A percentile compares a stretch with the other conserved stretches of the same genome.
Evolutionary conservation across 768 basidiomycete genomes (phyloP).

Genomic region (Hirschioporus abietinus): DNA sequence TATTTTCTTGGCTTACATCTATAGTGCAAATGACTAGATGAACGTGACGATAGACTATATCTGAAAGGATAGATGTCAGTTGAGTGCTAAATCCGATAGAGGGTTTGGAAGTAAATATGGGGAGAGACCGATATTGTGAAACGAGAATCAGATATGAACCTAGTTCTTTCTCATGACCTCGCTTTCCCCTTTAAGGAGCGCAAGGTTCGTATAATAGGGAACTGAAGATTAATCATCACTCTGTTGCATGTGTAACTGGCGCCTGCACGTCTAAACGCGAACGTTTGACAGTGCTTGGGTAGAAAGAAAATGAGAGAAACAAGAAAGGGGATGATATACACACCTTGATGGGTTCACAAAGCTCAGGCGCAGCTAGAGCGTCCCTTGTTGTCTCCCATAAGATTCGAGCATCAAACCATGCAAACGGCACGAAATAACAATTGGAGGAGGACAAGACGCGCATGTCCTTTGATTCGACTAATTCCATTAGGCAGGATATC

Average conservation of each 20-base stretch:
- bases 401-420: neutral
- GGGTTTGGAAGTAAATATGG: neutral
- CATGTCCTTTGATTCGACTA: neutral
- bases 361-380: too few species aligned
- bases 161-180: neutral
- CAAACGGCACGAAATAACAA: too few species aligned
- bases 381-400: neutral
- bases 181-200: neutral
- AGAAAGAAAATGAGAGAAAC: neutral
- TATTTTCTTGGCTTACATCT: too few species aligned
- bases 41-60: neutral
- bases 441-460: neutral
- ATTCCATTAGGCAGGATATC: neutral
- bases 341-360: too few species aligned
- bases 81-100: neutral
- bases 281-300: too few species aligned
- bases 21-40: neutral
- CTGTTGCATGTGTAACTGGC: neutral
- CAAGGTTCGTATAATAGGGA: conserved; percentile 1
- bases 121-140: neutral
- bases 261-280: too few species aligned
- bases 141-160: neutral
- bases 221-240: neutral
- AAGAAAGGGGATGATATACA: neutral
- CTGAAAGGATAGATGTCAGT: neutral